A percentile compares a stretch with the other conserved stretches of the same genome.
Evolutionary conservation across 176 grass and related monocot genomes (phyloP).

Genomic region (Bromus sterilis): DNA sequence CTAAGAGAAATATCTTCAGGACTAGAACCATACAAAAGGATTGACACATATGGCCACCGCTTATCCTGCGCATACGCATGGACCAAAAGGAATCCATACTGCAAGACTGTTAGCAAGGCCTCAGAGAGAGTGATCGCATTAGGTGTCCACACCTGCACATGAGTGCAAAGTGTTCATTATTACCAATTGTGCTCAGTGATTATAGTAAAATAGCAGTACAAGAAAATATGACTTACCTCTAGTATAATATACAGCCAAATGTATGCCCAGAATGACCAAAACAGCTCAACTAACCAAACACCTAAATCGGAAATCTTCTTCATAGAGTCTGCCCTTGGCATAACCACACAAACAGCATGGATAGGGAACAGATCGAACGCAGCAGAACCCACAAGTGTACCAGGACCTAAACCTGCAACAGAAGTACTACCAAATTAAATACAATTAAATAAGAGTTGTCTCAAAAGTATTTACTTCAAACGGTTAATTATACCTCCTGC

Average conservation of each 20-base stretch:
- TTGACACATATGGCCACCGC: slow-evolving; percentile 73
- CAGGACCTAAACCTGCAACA: slow-evolving; percentile 67
- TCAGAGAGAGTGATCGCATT: slow-evolving; percentile 71
- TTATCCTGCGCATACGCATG: slow-evolving; percentile 93
- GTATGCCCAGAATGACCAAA: slow-evolving; percentile 94
- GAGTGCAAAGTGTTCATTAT: not conserved
- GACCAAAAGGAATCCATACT: slow-evolving; percentile 72
- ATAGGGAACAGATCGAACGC: slow-evolving; percentile 90
- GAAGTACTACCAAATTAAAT: not conserved
- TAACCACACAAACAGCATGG: slow-evolving; percentile 79
- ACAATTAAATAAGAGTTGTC: not conserved
- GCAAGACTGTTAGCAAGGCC: slow-evolving; percentile 74
- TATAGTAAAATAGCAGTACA: slow-evolving; percentile 8
- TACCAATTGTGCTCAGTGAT: not conserved
- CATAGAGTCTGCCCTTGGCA: slow-evolving; percentile 51
- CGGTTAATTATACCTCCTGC: slow-evolving; percentile 60
- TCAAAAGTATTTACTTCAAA: not conserved
- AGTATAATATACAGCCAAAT: slow-evolving; percentile 85
- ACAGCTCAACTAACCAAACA: slow-evolving; percentile 78
- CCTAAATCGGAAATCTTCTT: slow-evolving; percentile 88
- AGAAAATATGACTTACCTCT: slow-evolving; percentile 43
- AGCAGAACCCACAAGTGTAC: slow-evolving; percentile 85
- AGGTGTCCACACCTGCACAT: slow-evolving; percentile 72
- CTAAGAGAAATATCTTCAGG: not conserved
- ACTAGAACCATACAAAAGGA: slow-evolving; percentile 57